phyloP scores from a whole-genome alignment of 140 eudicot species.

The Flaveria floridana region DNA sequence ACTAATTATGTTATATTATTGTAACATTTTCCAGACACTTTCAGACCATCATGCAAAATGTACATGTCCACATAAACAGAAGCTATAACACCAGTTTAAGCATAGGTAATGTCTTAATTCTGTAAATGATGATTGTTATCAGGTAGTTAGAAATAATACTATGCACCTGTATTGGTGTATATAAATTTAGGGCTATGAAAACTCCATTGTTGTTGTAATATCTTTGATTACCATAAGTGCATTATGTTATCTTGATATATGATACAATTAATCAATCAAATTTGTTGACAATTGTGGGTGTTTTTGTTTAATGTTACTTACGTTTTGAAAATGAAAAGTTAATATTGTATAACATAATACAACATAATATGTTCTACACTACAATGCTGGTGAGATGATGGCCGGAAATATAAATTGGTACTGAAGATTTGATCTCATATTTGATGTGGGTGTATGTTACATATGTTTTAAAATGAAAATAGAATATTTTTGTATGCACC shows the following conservation, averaged over 20 bases:
- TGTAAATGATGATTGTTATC: constrained; percentile 35
- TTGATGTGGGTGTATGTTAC: no score
- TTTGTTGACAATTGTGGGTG: background rate
- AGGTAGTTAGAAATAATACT: constrained; percentile 31
- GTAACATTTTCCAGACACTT: constrained; percentile 40
- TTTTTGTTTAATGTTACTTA: background rate
- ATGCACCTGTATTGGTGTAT: constrained; percentile 38
- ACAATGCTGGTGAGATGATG: background rate
- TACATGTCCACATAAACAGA: constrained; percentile 48
- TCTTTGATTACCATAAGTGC: constrained; percentile 3
- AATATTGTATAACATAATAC: background rate
- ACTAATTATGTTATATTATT: background rate
- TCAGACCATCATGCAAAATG: constrained; percentile 49
- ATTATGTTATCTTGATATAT: constrained; percentile 5
- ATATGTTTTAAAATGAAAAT: no score
- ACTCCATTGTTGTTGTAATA: constrained; percentile 33
- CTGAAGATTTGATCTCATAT: background rate
- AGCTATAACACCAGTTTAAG: constrained; percentile 20
- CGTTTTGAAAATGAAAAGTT: constrained; percentile 14
- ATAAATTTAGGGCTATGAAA: constrained; percentile 28
- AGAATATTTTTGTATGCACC: no score
- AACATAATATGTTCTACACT: no score
- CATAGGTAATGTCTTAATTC: constrained; percentile 32
- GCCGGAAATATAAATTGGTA: background rate
- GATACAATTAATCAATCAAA: constrained; percentile 3